Evolutionary conservation across 2,329 filamentous ascomycete genomes (phyloP).

Genomic region (Cytospora chrysosperma): DNA sequence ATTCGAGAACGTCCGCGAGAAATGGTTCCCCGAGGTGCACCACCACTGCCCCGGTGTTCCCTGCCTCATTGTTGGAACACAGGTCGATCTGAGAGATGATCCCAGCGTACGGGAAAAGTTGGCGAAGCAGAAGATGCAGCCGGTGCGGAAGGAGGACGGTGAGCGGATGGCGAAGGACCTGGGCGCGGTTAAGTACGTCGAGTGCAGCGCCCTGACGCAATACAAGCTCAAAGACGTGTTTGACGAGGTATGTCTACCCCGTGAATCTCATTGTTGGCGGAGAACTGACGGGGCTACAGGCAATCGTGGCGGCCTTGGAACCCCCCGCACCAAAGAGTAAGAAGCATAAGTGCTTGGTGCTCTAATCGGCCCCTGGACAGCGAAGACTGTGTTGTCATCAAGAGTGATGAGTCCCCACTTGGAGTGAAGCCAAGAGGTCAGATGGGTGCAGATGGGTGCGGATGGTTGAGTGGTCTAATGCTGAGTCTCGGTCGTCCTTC

Average conservation of each 20-base stretch:
- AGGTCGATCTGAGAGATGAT: constrained; percentile 94
- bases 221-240: constrained; percentile 99
- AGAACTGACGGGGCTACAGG: constrained; percentile 49
- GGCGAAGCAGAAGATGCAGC: constrained; percentile 91
- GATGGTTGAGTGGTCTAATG: constrained; percentile 18
- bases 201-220: constrained; percentile 96
- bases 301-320: constrained; percentile 92
- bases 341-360: constrained; percentile 66
- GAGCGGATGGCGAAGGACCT: constrained; percentile 96
- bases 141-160: constrained; percentile 88
- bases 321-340: constrained; percentile 81
- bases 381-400: constrained; percentile 1
- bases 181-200: constrained; percentile 97
- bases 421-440: constrained; percentile 13
- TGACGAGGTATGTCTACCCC: constrained; percentile 72
- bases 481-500: constrained; percentile 14
- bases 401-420: background rate
- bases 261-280: constrained; percentile 26
- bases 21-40: constrained; percentile 98
- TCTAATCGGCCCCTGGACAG: constrained; percentile 46
- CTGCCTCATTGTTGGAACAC: constrained; percentile 95
- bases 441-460: constrained; percentile 20
- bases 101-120: constrained; percentile 85
- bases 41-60: constrained; percentile 98
- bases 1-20: constrained; percentile 98